Base-by-base conservation (phyloP, 345 rosid species). In the Lumnitzera littorea region DNA sequence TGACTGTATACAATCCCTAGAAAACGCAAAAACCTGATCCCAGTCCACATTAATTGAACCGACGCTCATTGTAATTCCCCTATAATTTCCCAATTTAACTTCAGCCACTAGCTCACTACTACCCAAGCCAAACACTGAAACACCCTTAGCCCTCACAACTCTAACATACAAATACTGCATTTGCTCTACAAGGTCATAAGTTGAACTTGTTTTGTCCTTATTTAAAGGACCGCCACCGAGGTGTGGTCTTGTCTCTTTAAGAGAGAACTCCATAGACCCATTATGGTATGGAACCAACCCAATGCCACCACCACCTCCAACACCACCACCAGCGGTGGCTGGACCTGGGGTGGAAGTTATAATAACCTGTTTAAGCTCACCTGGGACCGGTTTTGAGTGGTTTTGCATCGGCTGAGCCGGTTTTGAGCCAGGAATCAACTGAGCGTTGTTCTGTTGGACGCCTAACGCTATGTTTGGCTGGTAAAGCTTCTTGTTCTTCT, bases 101-200 rank as follows among this genome's bases (percentile, higher is more conserved):
- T 87, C 89, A 3, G 80, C 82, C 48, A 79, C 80, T 13, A 84
- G 57, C 46, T 87, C 95, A 1, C 76, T 79, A 13, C 74, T 71
- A 46, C 73, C 80, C 43, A 23, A 50, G 17, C 51, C n/a, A 53
- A 78, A 77, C 27, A 73, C 53, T 2, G 67, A 55, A 48, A 76
- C 57, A 51, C 71, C 87, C 43, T 72, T 81, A 2, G 79, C 81
- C 58, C 84, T 87, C 56, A 82, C 85, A 0, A 87, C 75, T 61
- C 78, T 77, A n/a, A 84, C 80, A 56, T 84, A 87, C 65, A 84
- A 81, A 60, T 82, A 84, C 70, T 84, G 82, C 89, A 87, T 84
- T 79, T 82, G 91, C 77, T 87, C 95, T 5, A 84, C 91, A 43
- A 87, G 82, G 64, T 87, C 95, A 58, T 87, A 87, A 24, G 91